Percentiles rank a stretch among this genome's conserved stretches.
These are phyloP conservation scores for Saturnispora serradocipensis DNA, from an alignment of 805 yeast genomes.

Conservation along the genomic window DNA sequence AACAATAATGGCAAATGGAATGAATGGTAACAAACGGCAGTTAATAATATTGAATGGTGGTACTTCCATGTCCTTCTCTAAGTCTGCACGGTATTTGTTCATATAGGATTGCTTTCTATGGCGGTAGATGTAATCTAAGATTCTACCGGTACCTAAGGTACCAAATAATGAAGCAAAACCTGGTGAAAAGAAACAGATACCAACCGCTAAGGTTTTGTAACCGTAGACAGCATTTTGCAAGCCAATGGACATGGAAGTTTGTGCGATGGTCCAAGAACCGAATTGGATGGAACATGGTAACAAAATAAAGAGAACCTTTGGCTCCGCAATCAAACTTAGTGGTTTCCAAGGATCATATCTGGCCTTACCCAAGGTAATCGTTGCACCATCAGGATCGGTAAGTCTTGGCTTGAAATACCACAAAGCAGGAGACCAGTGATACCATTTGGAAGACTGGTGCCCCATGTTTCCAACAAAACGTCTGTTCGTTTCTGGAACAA, in stretches of 20 bases:
- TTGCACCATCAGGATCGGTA: neutral
- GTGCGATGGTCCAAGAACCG: slow-evolving; percentile 60
- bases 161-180: slow-evolving; percentile 62
- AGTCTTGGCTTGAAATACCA: slow-evolving; percentile 23
- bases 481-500: slow-evolving; percentile 74
- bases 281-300: slow-evolving; percentile 55
- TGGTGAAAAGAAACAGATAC: slow-evolving; percentile 64
- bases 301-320: slow-evolving; percentile 33
- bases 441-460: slow-evolving; percentile 34
- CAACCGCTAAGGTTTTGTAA: slow-evolving; percentile 48
- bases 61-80: slow-evolving; percentile 2
- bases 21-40: slow-evolving; percentile 43
- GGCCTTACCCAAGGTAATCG: slow-evolving; percentile 7
- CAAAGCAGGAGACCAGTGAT: slow-evolving; percentile 40
- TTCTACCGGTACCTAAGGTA: slow-evolving; percentile 47
- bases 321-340: slow-evolving; percentile 12
- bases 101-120: slow-evolving; percentile 27
- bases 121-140: slow-evolving; percentile 45
- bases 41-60: slow-evolving; percentile 45
- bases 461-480: slow-evolving; percentile 70
- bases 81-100: slow-evolving; percentile 12
- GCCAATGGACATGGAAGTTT: slow-evolving; percentile 55
- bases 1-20: slow-evolving; percentile 35
- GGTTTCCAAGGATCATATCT: slow-evolving; percentile 23
- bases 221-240: slow-evolving; percentile 39